Percentiles rank a stretch among this genome's conserved stretches.
Conservation (phyloP, 805 yeast species). For the Debaryomyces castellii region DNA sequence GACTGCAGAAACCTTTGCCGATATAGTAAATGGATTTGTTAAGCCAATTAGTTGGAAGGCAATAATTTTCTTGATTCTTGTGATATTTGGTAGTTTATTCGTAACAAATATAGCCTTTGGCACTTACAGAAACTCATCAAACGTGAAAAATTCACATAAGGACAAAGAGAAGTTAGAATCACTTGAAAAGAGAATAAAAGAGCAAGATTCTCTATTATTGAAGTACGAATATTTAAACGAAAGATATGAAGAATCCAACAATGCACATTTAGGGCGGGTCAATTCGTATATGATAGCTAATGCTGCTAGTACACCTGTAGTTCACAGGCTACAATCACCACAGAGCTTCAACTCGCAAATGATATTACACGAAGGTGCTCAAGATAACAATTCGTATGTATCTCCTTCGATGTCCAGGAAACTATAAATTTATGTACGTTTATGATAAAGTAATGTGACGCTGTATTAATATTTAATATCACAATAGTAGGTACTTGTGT, state of each 20-base stretch:
- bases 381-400: not conserved
- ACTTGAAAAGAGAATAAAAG: conserved; percentile 13
- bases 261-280: not conserved
- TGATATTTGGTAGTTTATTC: conserved; percentile 52
- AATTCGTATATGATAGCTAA: conserved; percentile 2
- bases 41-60: conserved; percentile 72
- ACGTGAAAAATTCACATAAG: conserved; percentile 1
- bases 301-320: not conserved
- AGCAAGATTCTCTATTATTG: conserved; percentile 10
- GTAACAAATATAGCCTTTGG: conserved; percentile 54
- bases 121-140: conserved; percentile 20
- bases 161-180: conserved; percentile 8
- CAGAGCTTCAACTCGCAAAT: not conserved
- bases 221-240: conserved; percentile 1
- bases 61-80: conserved; percentile 45
- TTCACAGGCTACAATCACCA: conserved; percentile 1
- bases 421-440: not conserved
- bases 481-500: too few species aligned
- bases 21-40: conserved; percentile 73
- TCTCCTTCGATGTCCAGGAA: not conserved
- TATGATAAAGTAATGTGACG: too few species aligned
- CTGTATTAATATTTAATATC: too few species aligned
- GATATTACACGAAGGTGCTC: not conserved
- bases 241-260: not conserved
- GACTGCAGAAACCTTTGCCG: conserved; percentile 82